A percentile compares a stretch with the other conserved stretches of the same genome.
Evolutionary conservation across 1,139 yeast species (phyloP).

Genomic region (Groenewaldozyma sp.): DNA sequence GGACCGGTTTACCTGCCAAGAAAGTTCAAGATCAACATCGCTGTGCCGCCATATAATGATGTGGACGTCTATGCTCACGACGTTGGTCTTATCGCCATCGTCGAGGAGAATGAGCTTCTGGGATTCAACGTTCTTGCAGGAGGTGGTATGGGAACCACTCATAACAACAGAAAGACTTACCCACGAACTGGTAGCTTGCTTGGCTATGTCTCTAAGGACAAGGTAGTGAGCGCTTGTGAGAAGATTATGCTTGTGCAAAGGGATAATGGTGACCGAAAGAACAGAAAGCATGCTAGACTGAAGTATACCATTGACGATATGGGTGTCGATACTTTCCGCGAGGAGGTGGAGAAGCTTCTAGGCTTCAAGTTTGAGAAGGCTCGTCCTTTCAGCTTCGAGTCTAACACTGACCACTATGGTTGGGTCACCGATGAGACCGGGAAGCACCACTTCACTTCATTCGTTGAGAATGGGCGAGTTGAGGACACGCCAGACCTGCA

Average conservation of each 20-base stretch:
- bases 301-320: slow-evolving; percentile 93
- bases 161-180: slow-evolving; percentile 91
- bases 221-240: slow-evolving; percentile 74
- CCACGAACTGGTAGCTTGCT: slow-evolving; percentile 88
- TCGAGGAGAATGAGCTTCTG: slow-evolving; percentile 49
- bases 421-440: slow-evolving; percentile 91
- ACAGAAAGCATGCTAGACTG: slow-evolving; percentile 96
- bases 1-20: slow-evolving; percentile 87
- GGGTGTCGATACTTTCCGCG: slow-evolving; percentile 74
- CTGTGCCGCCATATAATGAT: slow-evolving; percentile 95
- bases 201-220: slow-evolving; percentile 63
- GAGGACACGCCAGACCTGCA: slow-evolving; percentile 88
- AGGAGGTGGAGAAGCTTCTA: slow-evolving; percentile 72
- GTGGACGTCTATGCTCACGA: slow-evolving; percentile 96
- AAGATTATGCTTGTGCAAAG: slow-evolving; percentile 91
- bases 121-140: slow-evolving; percentile 91
- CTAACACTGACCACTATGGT: slow-evolving; percentile 87
- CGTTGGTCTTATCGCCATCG: slow-evolving; percentile 84
- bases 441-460: slow-evolving; percentile 82
- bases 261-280: slow-evolving; percentile 89
- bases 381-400: slow-evolving; percentile 64
- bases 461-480: slow-evolving; percentile 94
- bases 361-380: slow-evolving; percentile 69
- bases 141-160: slow-evolving; percentile 99
- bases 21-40: slow-evolving; percentile 89